Percentiles rank a stretch among this genome's conserved stretches.
These are phyloP conservation scores for Podaxis carcinomalis DNA, from an alignment of 768 basidiomycete genomes.

Conservation along the genomic window DNA sequence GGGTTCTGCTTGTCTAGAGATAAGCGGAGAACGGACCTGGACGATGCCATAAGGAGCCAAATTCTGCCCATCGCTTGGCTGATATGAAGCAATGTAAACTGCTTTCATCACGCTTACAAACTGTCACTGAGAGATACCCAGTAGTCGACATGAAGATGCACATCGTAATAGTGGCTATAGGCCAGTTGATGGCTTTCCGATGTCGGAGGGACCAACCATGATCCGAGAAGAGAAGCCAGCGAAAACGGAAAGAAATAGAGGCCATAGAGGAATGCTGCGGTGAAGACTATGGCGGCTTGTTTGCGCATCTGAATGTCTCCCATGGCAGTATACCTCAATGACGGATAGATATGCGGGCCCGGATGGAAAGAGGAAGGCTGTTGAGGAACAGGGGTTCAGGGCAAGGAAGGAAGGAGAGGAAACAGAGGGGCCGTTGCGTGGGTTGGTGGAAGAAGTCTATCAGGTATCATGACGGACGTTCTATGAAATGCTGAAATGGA, in stretches of 20 bases:
- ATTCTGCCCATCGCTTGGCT: neutral
- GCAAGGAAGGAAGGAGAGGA: neutral
- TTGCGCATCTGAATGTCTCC: neutral
- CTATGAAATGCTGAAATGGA: neutral
- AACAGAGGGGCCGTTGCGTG: neutral
- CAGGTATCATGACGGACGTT: neutral
- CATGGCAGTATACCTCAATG: neutral
- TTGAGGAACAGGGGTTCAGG: neutral
- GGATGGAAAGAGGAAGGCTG: neutral
- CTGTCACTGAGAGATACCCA: neutral
- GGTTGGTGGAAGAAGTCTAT: neutral
- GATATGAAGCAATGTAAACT: neutral
- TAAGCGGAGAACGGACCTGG: neutral
- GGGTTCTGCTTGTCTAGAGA: neutral
- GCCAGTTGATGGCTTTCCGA: constrained; percentile 7
- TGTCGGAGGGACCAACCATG: constrained; percentile 2
- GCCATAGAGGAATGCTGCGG: constrained; percentile 1
- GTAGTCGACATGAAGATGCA: neutral
- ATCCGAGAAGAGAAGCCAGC: constrained; percentile 8
- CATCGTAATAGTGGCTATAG: neutral
- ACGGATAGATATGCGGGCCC: neutral
- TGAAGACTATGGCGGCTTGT: neutral
- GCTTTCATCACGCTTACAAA: neutral
- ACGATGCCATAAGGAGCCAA: neutral
- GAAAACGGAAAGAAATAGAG: constrained; percentile 3